Evolutionary conservation across 2,329 filamentous ascomycete genomes (phyloP), one percentile per base, ranked within the genome.

Genomic region (Thermothelomyces thermophilus): DNA sequence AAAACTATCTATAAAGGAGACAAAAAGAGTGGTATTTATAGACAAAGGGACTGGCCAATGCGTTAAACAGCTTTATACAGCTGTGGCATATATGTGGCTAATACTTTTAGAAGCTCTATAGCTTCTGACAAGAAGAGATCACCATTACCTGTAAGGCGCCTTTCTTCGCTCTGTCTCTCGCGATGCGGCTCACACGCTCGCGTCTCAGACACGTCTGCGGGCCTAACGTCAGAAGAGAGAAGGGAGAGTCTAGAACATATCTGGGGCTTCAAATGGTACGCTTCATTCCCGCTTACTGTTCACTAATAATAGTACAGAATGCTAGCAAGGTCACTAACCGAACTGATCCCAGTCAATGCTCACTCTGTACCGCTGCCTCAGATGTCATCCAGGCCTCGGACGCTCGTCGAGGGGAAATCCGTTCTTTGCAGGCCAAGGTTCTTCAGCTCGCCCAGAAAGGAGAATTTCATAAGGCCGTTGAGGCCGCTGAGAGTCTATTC

Each of bases 191-290:
- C 13, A 41, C 22, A 26, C 24, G 5, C 9, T 5, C 9, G 3
- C 2, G 39, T 14, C n/a, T n/a, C 10, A 58, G 54, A 60, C 39
- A 50, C 51, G 3, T 42, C 46, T 8, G 48, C 50, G 5, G 52
- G 53, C 2, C 35, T 51, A 16, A 35, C 52, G 0, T 54, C 52
- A 28, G 33, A 49, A 2, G 54, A 58, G 22, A 48, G 58, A 5
- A 46, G 48, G 17, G 22, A 56, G 17, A 53, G 37, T 1, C 45
- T 60, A 5, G 41, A 46, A 19, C 41, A 48, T 3, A 33, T 54
- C 13, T 60, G 58, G 58, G 58, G 58, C 1, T 60, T 60, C 46
- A 48, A 56, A 4, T 60, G 58, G 53, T 55, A 31, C 14, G 42
- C 20, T 13, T 11, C 7, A 8, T n/a, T 14, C 13, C 5, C 3